Base-by-base conservation (phyloP, 1,284 basidiomycete species). In the Fomitopsis betulina region DNA sequence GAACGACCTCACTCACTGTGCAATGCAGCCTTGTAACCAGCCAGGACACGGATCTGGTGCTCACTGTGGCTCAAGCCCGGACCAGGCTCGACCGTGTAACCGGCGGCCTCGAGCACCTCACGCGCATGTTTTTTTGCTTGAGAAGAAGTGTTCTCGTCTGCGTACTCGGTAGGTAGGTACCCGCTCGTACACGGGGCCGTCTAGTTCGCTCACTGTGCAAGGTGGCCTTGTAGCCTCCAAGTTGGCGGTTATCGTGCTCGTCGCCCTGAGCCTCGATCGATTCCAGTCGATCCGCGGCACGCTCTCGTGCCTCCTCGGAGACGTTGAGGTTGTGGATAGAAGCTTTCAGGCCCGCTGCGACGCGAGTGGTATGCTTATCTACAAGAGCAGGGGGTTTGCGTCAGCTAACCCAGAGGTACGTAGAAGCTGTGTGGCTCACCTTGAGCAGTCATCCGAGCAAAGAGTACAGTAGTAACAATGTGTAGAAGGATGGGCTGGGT, bases 281-380 rank as follows among this genome's bases (percentile, higher is more conserved):
- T 45, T 74, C 72, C n/a, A 84, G 73, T 17, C 72, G 73, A 50
- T 77, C 69, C 40, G 69, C 68, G 3, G 83, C 82, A 37, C 75
- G 73, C 53, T 72, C 68, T 66, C 81, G 82, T 3, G 83, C 83
- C 59, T 77, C 76, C 0, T 75, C 72, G 4, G 80, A 80, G 43
- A 83, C 80, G 57, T 79, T 75, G 17, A 80, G 81, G 65, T 84
- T 83, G 60, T 75, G 67, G 17, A 84, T 73, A 21, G 81, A 73
- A n/a, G 82, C 80, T 65, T 83, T 84, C 64, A 83, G 73, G 49
- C 84, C 81, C 0, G 78, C 80, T 37, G 74, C 76, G 56, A 83
- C 78, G 64, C 75, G 77, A 17, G 68, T 56, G 19, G 72, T 62
- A 56, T 79, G 69, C 66, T 76, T 76, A 53, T 64, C 66, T 67